Evolutionary conservation across 2,329 filamentous ascomycete species (phyloP).

Genomic region (Botrytis fragariae): DNA sequence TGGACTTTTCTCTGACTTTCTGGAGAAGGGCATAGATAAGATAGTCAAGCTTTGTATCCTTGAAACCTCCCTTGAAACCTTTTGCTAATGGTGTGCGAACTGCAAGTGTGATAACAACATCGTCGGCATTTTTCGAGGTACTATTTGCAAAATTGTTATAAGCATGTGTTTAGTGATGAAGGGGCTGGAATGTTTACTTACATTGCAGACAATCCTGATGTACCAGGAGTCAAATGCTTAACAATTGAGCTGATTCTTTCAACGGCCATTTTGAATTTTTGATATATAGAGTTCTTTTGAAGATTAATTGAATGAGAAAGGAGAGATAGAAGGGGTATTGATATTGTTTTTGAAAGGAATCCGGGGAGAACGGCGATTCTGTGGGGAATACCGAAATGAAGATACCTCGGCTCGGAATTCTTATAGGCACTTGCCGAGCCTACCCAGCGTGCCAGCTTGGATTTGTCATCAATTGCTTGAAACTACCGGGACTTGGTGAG

Average conservation of each 20-base stretch:
- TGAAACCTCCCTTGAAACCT: constrained; percentile 87
- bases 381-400: neutral
- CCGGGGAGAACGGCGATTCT: neutral
- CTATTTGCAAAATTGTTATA: constrained; percentile 46
- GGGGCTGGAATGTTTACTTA: constrained; percentile 48
- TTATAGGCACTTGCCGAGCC: neutral
- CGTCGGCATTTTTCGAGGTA: constrained; percentile 88
- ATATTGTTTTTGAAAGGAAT: constrained; percentile 12
- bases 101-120: constrained; percentile 93
- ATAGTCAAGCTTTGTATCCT: constrained; percentile 88
- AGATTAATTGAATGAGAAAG: neutral
- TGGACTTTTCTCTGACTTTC: constrained; percentile 68
- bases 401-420: constrained; percentile 10
- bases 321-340: neutral
- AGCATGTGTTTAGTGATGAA: constrained; percentile 28
- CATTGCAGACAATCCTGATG: constrained; percentile 72
- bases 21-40: constrained; percentile 80
- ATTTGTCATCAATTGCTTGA: neutral
- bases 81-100: constrained; percentile 87
- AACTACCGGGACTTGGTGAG: neutral
- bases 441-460: no score
- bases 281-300: neutral
- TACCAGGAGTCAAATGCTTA: constrained; percentile 76
- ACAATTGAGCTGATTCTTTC: constrained; percentile 86
- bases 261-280: constrained; percentile 61